These are phyloP conservation scores for Nannizziopsis arthrosporioides DNA, from an alignment of 2,329 filamentous ascomycete species.

Conservation along the genomic window DNA sequence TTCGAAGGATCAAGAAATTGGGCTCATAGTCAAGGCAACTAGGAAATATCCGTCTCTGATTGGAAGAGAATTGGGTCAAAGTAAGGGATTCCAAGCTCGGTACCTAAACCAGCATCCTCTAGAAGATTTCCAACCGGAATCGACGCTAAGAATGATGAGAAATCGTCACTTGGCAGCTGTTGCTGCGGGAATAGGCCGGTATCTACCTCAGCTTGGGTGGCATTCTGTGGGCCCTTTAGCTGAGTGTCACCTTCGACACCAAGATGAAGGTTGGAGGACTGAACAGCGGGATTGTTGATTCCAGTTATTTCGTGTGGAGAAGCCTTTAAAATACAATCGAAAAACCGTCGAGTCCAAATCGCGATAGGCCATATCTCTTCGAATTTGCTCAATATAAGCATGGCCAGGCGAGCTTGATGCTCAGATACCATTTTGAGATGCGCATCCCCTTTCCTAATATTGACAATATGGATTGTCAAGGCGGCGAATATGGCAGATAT, in stretches of 20 bases:
- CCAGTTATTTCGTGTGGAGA: not conserved
- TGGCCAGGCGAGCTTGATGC: constrained; percentile 18
- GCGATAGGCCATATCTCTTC: constrained; percentile 16
- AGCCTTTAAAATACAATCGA: not conserved
- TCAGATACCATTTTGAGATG: constrained; percentile 17
- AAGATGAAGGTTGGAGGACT: too few species aligned
- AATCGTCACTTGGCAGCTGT: not conserved
- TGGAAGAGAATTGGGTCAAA: not conserved
- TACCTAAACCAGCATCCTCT: not conserved
- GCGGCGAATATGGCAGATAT: not conserved
- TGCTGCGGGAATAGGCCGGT: not conserved
- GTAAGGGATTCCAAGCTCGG: not conserved
- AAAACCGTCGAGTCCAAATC: not conserved
- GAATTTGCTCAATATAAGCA: constrained; percentile 19
- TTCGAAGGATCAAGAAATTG: too few species aligned
- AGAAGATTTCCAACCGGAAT: not conserved
- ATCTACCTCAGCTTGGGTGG: not conserved
- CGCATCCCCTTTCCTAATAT: constrained; percentile 11
- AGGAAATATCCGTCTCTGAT: not conserved
- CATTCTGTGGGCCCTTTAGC: not conserved
- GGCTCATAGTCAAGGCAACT: not conserved
- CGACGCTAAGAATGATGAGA: not conserved
- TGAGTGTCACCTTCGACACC: too few species aligned
- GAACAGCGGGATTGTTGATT: not conserved
- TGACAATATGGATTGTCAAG: not conserved